Evolutionary conservation across 345 rosid species (phyloP).

Genomic region (Streptanthus diversifolius): DNA sequence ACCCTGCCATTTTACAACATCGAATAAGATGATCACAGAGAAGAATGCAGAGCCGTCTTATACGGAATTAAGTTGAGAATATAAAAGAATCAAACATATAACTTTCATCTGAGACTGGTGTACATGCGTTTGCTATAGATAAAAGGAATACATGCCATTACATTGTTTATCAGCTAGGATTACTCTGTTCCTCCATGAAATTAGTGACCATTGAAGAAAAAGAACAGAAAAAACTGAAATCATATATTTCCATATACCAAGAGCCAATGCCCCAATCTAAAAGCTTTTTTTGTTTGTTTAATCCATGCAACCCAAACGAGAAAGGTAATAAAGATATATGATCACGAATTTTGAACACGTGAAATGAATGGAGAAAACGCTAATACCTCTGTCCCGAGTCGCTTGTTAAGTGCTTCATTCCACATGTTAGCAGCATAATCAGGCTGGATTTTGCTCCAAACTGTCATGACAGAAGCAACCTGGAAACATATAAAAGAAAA

Average conservation of each 20-base stretch:
- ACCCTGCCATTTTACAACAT: slow-evolving; percentile 44
- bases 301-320: background rate
- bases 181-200: background rate
- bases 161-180: background rate
- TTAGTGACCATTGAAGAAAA: background rate
- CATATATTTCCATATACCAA: slow-evolving; percentile 4
- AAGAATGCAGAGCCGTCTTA: background rate
- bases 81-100: background rate
- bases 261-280: background rate
- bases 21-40: slow-evolving; percentile 4
- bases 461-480: slow-evolving; percentile 98
- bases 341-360: background rate
- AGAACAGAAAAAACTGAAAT: background rate
- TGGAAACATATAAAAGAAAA: slow-evolving; percentile 27
- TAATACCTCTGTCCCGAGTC: slow-evolving; percentile 85
- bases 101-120: background rate
- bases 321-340: background rate
- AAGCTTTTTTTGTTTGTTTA: background rate
- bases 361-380: background rate
- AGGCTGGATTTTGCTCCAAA: slow-evolving; percentile 91
- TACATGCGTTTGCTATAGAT: background rate
- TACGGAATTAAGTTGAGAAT: background rate
- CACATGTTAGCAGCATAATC: slow-evolving; percentile 88
- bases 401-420: slow-evolving; percentile 93
- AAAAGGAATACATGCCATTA: too few species aligned